A percentile compares a stretch with the other conserved stretches of the same genome.
Conservation (phyloP, 2,329 filamentous ascomycete species). For the Passalora sequoiae region DNA sequence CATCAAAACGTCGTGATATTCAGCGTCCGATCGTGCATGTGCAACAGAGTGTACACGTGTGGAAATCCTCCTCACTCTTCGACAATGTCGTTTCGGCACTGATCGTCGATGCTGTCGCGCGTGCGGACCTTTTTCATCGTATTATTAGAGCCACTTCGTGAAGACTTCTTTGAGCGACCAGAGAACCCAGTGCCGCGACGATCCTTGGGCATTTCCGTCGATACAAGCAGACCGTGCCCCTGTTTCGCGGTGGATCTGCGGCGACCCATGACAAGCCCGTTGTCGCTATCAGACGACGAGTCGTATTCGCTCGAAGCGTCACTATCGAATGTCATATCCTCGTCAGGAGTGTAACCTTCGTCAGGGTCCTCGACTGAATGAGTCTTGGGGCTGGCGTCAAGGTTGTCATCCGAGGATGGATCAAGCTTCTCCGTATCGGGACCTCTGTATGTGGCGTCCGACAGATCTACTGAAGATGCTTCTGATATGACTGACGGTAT, state of each 20-base stretch:
- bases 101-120: constrained; percentile 26
- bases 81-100: constrained; percentile 19
- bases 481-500: constrained; percentile 49
- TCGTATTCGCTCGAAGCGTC: constrained; percentile 40
- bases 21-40: background rate
- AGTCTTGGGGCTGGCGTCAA: constrained; percentile 28
- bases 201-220: constrained; percentile 15
- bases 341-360: constrained; percentile 32
- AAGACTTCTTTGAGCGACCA: constrained; percentile 37
- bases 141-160: constrained; percentile 46
- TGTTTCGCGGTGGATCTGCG: constrained; percentile 26
- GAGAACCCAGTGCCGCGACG: constrained; percentile 30
- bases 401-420: constrained; percentile 33
- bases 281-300: constrained; percentile 36
- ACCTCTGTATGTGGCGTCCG: constrained; percentile 26
- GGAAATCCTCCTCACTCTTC: constrained; percentile 17
- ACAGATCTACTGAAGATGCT: constrained; percentile 40
- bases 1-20: background rate
- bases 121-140: constrained; percentile 47
- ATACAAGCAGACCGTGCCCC: constrained; percentile 11
- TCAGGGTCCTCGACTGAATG: constrained; percentile 23
- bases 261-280: constrained; percentile 37
- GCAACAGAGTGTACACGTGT: background rate
- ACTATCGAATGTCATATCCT: constrained; percentile 36
- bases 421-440: constrained; percentile 35